Evolutionary conservation across 2,329 filamentous ascomycete species (phyloP), one percentile per base, ranked within the genome.

Genomic region (Neophaeococcomyces aloes): DNA sequence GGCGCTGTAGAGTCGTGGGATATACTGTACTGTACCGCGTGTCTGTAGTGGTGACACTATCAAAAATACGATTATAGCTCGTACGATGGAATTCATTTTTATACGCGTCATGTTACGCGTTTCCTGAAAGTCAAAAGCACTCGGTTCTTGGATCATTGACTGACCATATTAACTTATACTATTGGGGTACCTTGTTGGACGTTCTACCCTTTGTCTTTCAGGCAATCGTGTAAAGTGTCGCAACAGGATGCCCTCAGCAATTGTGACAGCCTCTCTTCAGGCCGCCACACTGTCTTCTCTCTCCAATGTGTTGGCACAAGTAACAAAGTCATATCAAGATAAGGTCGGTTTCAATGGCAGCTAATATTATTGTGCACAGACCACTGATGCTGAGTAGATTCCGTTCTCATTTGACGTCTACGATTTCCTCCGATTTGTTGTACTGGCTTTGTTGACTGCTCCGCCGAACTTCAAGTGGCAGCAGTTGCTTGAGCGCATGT

Each of bases 391-490:
- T 32, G 4, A 18, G 15, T 45, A 68, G 65, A 58, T 49, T 42
- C 61, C 67, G 7, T 65, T 74, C 36, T 51, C 59, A 29, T 61
- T 78, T 38, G 71, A 78, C 45, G 39, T 65, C 1, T 48, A 63
- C 23, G 66, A 70, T 21, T 63, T 78, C 32, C 55, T 73, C 15
- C 74, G 73, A 50, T 79, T 78, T 58, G 66, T 74, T 30, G 61
- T 68, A 29, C 66, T 74, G 41, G 65, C 72, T 2, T 57, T 78
- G 44, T 59, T 78, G 32, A 70, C 70, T 3, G 67, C 73, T 1
- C 75, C 75, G 5, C 68, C 75, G 39, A 76, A 75, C 49, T 77
- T 73, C 53, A 59, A 72, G 44, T 79, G 75, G 75, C 73, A 78
- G 52, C 66, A 71, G 43, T 66, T 66, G 23, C 65, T 78, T 23